A percentile compares a stretch with the other conserved stretches of the same genome.
phyloP scores from a whole-genome alignment of 805 yeast species.

The Kuraishia molischiana region DNA sequence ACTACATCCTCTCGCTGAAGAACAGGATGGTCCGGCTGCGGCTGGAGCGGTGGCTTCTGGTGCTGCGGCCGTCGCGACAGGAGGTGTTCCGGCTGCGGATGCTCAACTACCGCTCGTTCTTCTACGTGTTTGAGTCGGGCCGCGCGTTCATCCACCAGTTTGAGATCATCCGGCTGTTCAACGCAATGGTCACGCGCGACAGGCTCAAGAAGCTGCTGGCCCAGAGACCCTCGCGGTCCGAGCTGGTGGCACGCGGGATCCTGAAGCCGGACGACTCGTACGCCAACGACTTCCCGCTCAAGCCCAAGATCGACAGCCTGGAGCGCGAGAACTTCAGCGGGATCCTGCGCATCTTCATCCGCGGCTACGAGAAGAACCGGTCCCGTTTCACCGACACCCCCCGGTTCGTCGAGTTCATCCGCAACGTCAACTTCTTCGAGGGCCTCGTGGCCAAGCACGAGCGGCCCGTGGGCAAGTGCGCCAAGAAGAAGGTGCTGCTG shows the following conservation, averaged over 20 bases:
- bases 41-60: conserved; percentile 1
- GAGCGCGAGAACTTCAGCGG: conserved; percentile 2
- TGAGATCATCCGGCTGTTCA: conserved; percentile 1
- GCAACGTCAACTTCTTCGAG: conserved; percentile 1
- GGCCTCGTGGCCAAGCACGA: background rate
- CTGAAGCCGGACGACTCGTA: background rate
- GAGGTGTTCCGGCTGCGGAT: conserved; percentile 1
- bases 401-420: background rate
- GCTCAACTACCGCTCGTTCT: conserved; percentile 1
- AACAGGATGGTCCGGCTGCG: background rate
- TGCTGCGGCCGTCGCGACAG: conserved; percentile 1
- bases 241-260: conserved; percentile 1
- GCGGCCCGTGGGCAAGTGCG: background rate
- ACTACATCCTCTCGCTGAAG: background rate
- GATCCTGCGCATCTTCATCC: background rate
- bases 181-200: conserved; percentile 1
- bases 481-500: background rate
- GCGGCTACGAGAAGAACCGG: background rate
- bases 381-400: background rate
- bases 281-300: background rate
- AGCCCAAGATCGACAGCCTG: conserved; percentile 1
- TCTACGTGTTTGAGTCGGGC: background rate
- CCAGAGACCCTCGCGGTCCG: conserved; percentile 1
- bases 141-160: conserved; percentile 2
- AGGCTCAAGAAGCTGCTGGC: conserved; percentile 2